Conservation (phyloP, 257 asterid genomes). For the Ilex asprella region DNA sequence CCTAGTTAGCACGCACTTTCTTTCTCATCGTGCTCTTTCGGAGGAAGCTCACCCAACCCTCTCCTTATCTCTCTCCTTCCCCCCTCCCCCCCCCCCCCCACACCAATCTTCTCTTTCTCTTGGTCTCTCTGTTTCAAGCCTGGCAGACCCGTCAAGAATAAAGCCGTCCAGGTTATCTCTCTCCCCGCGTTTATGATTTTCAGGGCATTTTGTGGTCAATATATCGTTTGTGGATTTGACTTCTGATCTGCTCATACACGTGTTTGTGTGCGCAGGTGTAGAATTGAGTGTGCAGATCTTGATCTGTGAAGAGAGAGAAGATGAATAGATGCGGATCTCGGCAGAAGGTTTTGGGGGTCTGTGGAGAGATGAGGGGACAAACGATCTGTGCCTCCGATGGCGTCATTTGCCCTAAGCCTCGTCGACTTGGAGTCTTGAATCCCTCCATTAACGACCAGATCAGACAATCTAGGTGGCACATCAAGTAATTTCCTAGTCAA, state of each 20-base stretch:
- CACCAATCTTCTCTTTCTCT: too few species aligned
- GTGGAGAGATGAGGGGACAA: conserved; percentile 18
- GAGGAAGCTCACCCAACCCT: background rate
- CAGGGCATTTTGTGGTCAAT: too few species aligned
- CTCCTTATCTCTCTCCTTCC: background rate
- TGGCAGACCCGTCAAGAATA: too few species aligned
- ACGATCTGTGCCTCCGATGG: conserved; percentile 15
- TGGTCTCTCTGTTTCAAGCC: too few species aligned
- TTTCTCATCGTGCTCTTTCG: too few species aligned
- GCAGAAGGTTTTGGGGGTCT: conserved; percentile 30
- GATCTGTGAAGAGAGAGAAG: conserved; percentile 5
- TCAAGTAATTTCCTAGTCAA: conserved; percentile 14
- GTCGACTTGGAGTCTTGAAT: conserved; percentile 23
- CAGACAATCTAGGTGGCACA: conserved; percentile 17
- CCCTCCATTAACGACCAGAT: conserved; percentile 20
- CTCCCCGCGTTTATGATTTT: too few species aligned
- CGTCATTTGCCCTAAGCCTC: conserved; percentile 54
- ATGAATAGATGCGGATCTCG: conserved; percentile 44
- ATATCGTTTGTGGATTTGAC: too few species aligned
- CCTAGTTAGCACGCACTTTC: too few species aligned
- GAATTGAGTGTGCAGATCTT: too few species aligned
- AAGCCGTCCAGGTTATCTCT: too few species aligned
- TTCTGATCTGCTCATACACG: too few species aligned
- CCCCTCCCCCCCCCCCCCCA: background rate
- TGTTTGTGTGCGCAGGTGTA: too few species aligned